Conservation (phyloP, 1,139 yeast genomes). For the Geotrichum candidum region DNA sequence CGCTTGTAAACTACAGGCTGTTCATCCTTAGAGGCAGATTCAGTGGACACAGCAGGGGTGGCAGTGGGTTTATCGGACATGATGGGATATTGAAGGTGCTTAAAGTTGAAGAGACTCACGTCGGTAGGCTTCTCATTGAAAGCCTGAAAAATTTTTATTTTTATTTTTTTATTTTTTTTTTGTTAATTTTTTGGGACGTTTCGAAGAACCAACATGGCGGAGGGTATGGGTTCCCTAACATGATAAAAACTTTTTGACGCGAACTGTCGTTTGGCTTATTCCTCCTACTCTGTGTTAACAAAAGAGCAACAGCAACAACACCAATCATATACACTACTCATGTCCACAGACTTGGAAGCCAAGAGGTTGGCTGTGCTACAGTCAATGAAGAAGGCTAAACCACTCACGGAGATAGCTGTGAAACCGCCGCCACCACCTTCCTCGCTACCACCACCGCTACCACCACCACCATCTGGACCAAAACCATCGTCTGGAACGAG, state of each 20-base stretch:
- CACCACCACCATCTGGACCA: neutral
- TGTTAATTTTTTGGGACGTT: neutral
- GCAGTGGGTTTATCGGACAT: neutral
- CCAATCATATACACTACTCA: neutral
- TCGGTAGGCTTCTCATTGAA: neutral
- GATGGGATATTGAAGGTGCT: neutral
- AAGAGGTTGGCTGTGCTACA: constrained; percentile 13
- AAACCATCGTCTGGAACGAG: neutral
- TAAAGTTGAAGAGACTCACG: neutral
- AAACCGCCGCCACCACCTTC: neutral
- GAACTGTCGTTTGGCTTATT: neutral
- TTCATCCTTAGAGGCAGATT: neutral
- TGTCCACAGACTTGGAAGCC: constrained; percentile 13
- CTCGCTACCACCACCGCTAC: neutral
- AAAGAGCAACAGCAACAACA: neutral
- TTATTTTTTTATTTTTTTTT: no score
- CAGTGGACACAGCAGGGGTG: neutral
- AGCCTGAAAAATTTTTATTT: neutral
- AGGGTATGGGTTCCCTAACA: neutral
- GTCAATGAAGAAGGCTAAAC: constrained; percentile 5
- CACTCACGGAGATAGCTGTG: neutral
- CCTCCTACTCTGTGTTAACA: neutral
- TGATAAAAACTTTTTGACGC: neutral
- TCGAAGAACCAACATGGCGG: neutral
- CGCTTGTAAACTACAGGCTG: constrained; percentile 27